These are phyloP conservation scores for Martiniozyma asiatica DNA, from an alignment of 1,139 yeast species.

Conservation along the genomic window DNA sequence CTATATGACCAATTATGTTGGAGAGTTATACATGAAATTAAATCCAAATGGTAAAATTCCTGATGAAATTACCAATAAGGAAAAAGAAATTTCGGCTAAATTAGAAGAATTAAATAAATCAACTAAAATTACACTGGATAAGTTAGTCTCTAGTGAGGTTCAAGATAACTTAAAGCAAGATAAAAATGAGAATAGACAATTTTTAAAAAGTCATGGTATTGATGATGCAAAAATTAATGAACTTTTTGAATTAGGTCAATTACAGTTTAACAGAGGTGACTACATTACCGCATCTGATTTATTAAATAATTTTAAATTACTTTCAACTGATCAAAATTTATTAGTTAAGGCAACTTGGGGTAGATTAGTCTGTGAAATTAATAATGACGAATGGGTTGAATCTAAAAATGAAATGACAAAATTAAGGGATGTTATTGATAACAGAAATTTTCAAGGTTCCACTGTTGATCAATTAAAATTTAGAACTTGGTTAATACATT, in stretches of 20 bases:
- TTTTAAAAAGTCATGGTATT: conserved; percentile 32
- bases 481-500: conserved; percentile 56
- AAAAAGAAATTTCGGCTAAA: conserved; percentile 28
- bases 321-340: conserved; percentile 37
- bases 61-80: conserved; percentile 27
- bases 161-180: conserved; percentile 39
- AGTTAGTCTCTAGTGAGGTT: conserved; percentile 37
- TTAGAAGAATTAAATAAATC: conserved; percentile 29
- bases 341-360: conserved; percentile 54
- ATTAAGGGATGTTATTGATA: conserved; percentile 44
- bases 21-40: conserved; percentile 30
- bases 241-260: conserved; percentile 43
- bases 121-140: conserved; percentile 33
- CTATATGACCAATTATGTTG: conserved; percentile 38
- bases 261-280: conserved; percentile 49
- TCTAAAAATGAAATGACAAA: conserved; percentile 40
- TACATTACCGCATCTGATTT: conserved; percentile 45
- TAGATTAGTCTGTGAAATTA: conserved; percentile 44
- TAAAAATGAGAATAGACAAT: conserved; percentile 35
- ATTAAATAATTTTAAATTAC: conserved; percentile 40
- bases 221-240: conserved; percentile 38
- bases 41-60: conserved; percentile 28
- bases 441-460: conserved; percentile 34
- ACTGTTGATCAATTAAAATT: conserved; percentile 46
- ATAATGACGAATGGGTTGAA: conserved; percentile 37